phyloP scores from a whole-genome alignment of 1,284 basidiomycete genomes.

The Sanguinoderma infundibulare region DNA sequence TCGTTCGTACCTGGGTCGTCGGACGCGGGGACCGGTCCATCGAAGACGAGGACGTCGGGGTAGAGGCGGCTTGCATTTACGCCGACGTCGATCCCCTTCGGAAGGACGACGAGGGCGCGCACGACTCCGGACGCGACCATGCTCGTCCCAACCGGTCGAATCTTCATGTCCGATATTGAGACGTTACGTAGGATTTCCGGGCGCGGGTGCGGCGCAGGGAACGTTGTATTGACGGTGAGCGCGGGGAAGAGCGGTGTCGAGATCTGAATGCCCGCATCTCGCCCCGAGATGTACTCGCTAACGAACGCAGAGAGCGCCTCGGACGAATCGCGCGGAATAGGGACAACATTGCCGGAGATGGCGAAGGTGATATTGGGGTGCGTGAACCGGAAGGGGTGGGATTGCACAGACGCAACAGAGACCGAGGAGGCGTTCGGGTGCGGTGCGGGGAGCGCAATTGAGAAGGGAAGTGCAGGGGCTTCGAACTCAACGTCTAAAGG shows the following conservation, averaged over 20 bases:
- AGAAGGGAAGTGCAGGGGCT: constrained; percentile 62
- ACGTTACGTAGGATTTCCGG: constrained; percentile 71
- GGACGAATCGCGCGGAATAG: constrained; percentile 50
- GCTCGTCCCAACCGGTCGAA: constrained; percentile 50
- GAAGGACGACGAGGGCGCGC: constrained; percentile 65
- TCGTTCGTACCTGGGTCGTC: constrained; percentile 19
- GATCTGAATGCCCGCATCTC: constrained; percentile 60
- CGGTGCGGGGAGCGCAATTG: constrained; percentile 51
- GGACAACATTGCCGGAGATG: constrained; percentile 62
- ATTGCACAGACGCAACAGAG: constrained; percentile 57
- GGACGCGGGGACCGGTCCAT: constrained; percentile 57
- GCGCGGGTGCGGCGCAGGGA: constrained; percentile 64
- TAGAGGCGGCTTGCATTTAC: constrained; percentile 65
- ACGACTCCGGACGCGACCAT: constrained; percentile 73
- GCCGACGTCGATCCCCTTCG: constrained; percentile 63
- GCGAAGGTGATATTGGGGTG: constrained; percentile 69
- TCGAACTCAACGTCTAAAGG: constrained; percentile 50
- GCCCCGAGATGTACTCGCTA: constrained; percentile 60
- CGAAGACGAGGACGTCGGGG: constrained; percentile 77
- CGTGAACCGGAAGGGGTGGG: constrained; percentile 59
- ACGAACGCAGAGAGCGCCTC: constrained; percentile 62
- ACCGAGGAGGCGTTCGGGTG: constrained; percentile 35
- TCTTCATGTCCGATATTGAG: constrained; percentile 74
- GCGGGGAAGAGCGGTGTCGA: constrained; percentile 55
- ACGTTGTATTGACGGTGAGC: constrained; percentile 51